Percentiles rank a stretch among this genome's conserved stretches.
Evolutionary conservation across 768 basidiomycete genomes (phyloP).

Genomic region (Boletus subcaerulescens): DNA sequence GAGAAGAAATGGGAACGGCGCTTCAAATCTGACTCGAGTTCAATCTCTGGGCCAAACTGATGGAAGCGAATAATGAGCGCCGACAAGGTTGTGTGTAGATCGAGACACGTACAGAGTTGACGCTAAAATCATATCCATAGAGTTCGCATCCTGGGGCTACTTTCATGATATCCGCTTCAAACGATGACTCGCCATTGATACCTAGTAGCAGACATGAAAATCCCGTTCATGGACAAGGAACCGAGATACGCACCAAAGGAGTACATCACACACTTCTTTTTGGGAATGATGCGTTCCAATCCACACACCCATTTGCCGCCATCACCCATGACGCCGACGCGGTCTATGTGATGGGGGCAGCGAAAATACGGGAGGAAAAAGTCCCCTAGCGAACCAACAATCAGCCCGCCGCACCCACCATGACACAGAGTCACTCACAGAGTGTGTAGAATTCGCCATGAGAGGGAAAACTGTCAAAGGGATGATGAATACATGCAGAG

Average conservation of each 20-base stretch:
- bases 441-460: conserved; percentile 30
- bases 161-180: conserved; percentile 44
- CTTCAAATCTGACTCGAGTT: conserved; percentile 26
- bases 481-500: neutral
- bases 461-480: conserved; percentile 28
- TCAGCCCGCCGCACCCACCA: conserved; percentile 8
- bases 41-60: conserved; percentile 46
- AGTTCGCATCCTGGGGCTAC: conserved; percentile 32
- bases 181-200: conserved; percentile 49
- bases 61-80: neutral
- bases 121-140: conserved; percentile 45
- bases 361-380: conserved; percentile 50
- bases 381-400: conserved; percentile 43
- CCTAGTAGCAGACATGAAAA: conserved; percentile 26
- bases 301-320: conserved; percentile 54
- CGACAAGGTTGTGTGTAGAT: neutral
- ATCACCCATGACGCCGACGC: conserved; percentile 50
- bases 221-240: neutral
- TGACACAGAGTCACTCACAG: conserved; percentile 15
- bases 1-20: conserved; percentile 44
- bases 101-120: neutral
- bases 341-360: conserved; percentile 49
- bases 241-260: conserved; percentile 41
- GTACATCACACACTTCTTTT: conserved; percentile 48
- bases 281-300: conserved; percentile 41